These are phyloP conservation scores for Quaeritorhiza haematococci DNA, from an alignment of 371 early-diverging fungal genomes.

Conservation along the genomic window DNA sequence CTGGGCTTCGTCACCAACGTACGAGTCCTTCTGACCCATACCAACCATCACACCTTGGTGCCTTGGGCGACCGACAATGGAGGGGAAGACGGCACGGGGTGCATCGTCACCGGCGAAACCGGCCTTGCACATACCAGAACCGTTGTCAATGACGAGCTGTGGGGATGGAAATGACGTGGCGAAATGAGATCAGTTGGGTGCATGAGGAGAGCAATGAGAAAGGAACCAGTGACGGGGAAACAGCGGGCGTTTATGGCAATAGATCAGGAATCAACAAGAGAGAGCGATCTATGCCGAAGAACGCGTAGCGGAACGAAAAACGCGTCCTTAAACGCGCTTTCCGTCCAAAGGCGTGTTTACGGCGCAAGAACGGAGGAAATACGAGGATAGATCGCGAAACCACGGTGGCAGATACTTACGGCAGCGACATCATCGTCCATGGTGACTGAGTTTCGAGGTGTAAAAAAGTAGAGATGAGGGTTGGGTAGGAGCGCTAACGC, in stretches of 20 bases:
- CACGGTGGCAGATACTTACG: conserved; percentile 50
- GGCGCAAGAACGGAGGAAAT: background rate
- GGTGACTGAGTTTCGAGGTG: conserved; percentile 16
- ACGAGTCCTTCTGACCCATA: conserved; percentile 98
- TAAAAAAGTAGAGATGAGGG: background rate
- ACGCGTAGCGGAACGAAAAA: background rate
- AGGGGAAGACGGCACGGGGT: conserved; percentile 94
- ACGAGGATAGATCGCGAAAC: background rate
- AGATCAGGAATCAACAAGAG: background rate
- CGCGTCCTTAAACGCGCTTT: too few species aligned
- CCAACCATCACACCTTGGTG: conserved; percentile 98
- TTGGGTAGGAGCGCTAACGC: background rate
- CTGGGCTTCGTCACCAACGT: conserved; percentile 99
- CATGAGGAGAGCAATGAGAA: background rate
- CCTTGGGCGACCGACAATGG: conserved; percentile 96
- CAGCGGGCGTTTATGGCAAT: background rate
- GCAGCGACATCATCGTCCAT: conserved; percentile 85
- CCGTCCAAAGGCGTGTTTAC: too few species aligned
- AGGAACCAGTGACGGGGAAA: too few species aligned
- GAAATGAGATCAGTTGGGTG: background rate
- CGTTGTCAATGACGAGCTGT: conserved; percentile 82
- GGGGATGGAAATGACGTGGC: conserved; percentile 14
- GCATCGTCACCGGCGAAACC: conserved; percentile 99
- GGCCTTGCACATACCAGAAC: conserved; percentile 99
- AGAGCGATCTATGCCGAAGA: too few species aligned